Conservation (phyloP, 495 filamentous ascomycete species). For the Trypethelium eluteriae region DNA sequence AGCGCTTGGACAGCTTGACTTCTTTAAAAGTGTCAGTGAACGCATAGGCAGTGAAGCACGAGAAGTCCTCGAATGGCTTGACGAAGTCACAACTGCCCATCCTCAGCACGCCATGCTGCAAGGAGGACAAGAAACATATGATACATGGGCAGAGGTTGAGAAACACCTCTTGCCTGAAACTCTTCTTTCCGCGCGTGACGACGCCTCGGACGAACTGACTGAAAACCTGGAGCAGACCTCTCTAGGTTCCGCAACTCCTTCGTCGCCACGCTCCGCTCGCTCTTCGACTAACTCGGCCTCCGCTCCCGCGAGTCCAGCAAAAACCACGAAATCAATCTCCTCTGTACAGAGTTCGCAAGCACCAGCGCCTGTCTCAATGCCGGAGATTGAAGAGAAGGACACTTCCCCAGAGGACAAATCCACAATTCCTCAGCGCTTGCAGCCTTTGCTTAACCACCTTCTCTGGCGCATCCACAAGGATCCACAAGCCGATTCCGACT, state of each 20-base stretch:
- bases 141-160: constrained; percentile 56
- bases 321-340: constrained; percentile 33
- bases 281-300: constrained; percentile 26
- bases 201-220: constrained; percentile 40
- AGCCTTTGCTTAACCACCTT: constrained; percentile 54
- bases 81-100: constrained; percentile 51
- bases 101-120: constrained; percentile 44
- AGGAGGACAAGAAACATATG: constrained; percentile 52
- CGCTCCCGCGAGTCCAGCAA: constrained; percentile 43
- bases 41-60: constrained; percentile 53
- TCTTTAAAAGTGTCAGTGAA: constrained; percentile 50
- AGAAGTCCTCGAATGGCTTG: constrained; percentile 58
- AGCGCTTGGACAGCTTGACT: constrained; percentile 50
- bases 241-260: constrained; percentile 41
- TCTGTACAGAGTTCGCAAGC: constrained; percentile 1
- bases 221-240: constrained; percentile 40
- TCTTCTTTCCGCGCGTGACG: constrained; percentile 31
- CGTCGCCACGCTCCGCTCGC: constrained; percentile 42
- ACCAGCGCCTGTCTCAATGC: constrained; percentile 15
- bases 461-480: constrained; percentile 53
- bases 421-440: constrained; percentile 32
- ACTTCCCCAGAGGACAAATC: constrained; percentile 21
- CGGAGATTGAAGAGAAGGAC: background rate
- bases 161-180: constrained; percentile 45
- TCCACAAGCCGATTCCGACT: constrained; percentile 33